Evolutionary conservation across 2,329 filamentous ascomycete species (phyloP), one percentile per base, ranked within the genome.

Genomic region (Aquanectria penicillioides): DNA sequence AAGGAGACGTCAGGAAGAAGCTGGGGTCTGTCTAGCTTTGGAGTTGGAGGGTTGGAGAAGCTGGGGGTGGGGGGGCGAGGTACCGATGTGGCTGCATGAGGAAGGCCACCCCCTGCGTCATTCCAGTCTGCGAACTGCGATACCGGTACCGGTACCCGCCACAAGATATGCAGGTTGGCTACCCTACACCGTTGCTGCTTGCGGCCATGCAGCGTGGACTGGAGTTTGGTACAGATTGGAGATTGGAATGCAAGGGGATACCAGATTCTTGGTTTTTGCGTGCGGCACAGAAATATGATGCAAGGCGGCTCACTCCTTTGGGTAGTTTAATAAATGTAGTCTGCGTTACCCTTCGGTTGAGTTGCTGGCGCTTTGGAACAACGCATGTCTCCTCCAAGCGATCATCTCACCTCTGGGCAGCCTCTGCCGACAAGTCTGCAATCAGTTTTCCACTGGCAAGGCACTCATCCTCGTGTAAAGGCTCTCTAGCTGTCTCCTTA

Each of bases 401-500:
- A 38, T 13, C 12, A 8, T 29, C 4, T 34, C 25, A 37, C 29
- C 61, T 51, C 28, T 46, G 12, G 5, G 10, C 12, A 33, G 23
- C 7, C 41, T 33, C 23, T 2, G 41, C 41, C 0, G 47, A 58
- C 49, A 77, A 59, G 20, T 77, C 73, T 33, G 70, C 41, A 2
- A 77, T 13, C 5, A 77, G 4, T 57, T 67, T 75, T 5, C 72
- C 65, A 0, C 71, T 75, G 28, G 68, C 70, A 3, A 75, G n/a
- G 28, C 70, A 73, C 10, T 79, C 76, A 11, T 72, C 69, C 43
- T 78, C 75, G 31, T 77, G 73, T 4, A 66, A 58, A 7, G 72
- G 73, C 55, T 80, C 77, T 34, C 76, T 72, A 6, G 67, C 72
- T 12, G 69, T 71, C 67, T 81, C 79, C 17, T 65, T 63, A 6